These are phyloP conservation scores for Cyphellophora attinorum DNA, from an alignment of 2,329 filamentous ascomycete genomes.

Conservation along the genomic window DNA sequence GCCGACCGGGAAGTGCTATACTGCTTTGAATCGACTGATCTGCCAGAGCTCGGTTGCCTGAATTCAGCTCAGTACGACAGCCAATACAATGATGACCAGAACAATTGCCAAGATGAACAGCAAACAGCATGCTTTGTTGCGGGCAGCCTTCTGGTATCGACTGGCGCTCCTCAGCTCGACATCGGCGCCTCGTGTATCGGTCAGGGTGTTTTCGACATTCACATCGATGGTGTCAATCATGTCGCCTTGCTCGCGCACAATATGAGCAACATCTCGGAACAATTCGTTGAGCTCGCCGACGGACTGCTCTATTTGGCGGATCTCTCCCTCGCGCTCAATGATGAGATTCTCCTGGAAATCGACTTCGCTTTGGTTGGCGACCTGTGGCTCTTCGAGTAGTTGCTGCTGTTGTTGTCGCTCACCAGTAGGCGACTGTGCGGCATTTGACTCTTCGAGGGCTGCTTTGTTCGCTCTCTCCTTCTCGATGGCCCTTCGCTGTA, in stretches of 20 bases:
- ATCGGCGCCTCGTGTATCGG: constrained; percentile 77
- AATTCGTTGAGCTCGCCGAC: constrained; percentile 93
- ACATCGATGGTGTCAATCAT: constrained; percentile 77
- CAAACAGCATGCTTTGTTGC: constrained; percentile 89
- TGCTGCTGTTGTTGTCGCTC: constrained; percentile 51
- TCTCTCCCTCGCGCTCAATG: constrained; percentile 91
- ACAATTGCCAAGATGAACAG: constrained; percentile 82
- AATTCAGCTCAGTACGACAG: constrained; percentile 64
- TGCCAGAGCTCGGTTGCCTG: too few relatives aligned
- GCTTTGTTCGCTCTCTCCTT: constrained; percentile 83
- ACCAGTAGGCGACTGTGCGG: constrained; percentile 21
- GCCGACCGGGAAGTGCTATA: too few relatives aligned
- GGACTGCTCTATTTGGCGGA: constrained; percentile 92
- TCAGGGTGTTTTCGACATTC: constrained; percentile 74
- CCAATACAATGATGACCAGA: constrained; percentile 78
- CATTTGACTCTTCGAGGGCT: constrained; percentile 52
- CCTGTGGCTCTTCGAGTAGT: constrained; percentile 65
- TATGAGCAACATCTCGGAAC: constrained; percentile 95
- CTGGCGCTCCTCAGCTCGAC: constrained; percentile 75
- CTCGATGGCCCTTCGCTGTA: constrained; percentile 85
- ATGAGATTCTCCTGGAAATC: constrained; percentile 96
- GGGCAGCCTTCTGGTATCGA: constrained; percentile 87
- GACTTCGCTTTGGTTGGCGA: constrained; percentile 87
- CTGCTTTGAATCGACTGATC: too few relatives aligned
- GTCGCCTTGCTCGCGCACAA: constrained; percentile 88